phyloP scores from a whole-genome alignment of 345 rosid genomes.

The Isatis tinctoria region DNA sequence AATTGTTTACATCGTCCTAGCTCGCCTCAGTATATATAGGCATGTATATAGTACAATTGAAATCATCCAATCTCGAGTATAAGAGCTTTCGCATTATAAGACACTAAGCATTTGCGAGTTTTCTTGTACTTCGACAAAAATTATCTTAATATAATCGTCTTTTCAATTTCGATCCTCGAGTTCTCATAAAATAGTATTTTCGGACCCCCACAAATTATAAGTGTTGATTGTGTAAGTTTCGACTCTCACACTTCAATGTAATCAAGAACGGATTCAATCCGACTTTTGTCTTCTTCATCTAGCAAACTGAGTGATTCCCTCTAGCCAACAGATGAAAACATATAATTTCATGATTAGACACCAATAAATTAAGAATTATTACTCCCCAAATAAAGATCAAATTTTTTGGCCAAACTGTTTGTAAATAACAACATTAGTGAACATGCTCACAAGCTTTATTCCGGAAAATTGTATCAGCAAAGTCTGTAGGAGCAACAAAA shows the following conservation, averaged over 20 bases:
- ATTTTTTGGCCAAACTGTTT: not conserved
- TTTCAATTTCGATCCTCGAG: no score
- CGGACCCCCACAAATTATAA: no score
- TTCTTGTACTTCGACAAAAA: no score
- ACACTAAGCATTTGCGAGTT: no score
- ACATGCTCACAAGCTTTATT: slow-evolving; percentile 57
- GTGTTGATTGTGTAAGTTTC: no score
- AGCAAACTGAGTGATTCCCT: slow-evolving; percentile 39
- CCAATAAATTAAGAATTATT: not conserved
- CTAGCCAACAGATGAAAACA: slow-evolving; percentile 27
- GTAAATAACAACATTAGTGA: not conserved
- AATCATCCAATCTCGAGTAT: no score
- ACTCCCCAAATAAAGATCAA: not conserved
- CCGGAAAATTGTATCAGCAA: slow-evolving; percentile 34
- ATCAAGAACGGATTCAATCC: slow-evolving; percentile 51
- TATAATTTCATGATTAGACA: not conserved
- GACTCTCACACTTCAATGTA: slow-evolving; percentile 85
- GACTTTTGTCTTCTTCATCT: slow-evolving; percentile 35
- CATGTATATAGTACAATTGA: no score
- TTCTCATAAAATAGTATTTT: no score
- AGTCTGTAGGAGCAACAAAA: slow-evolving; percentile 57
- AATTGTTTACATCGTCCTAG: no score
- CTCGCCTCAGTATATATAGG: no score
- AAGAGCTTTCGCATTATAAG: no score
- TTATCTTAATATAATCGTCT: no score